Conservation (phyloP, 345 rosid genomes). For the Salix brachista region DNA sequence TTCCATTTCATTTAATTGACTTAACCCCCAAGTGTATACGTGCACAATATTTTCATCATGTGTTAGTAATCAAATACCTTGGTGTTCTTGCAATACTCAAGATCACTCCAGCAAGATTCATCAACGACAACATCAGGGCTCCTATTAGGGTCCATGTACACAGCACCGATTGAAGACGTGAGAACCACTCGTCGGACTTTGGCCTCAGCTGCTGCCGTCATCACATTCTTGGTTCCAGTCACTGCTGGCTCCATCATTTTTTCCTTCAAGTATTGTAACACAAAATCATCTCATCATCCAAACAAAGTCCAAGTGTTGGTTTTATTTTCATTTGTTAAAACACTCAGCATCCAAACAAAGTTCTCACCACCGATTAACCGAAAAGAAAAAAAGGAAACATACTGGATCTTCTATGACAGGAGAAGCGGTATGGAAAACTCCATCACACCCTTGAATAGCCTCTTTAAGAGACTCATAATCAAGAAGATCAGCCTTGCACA, state of each 20-base stretch:
- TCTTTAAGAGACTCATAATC: slow-evolving; percentile 57
- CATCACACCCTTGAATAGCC: slow-evolving; percentile 78
- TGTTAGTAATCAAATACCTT: slow-evolving; percentile 36
- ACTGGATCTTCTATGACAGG: slow-evolving; percentile 99
- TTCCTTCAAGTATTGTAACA: slow-evolving; percentile 39
- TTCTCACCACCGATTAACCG: too few relatives aligned
- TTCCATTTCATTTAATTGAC: too few relatives aligned
- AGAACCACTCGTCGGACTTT: slow-evolving; percentile 80
- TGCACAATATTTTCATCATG: too few relatives aligned
- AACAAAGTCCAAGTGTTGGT: not conserved
- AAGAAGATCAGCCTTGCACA: slow-evolving; percentile 77
- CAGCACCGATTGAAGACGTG: slow-evolving; percentile 91
- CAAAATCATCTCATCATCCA: not conserved
- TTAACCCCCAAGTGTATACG: too few relatives aligned
- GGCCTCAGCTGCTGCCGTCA: slow-evolving; percentile 76
- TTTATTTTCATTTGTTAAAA: not conserved
- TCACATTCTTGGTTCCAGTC: slow-evolving; percentile 75
- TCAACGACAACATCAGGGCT: slow-evolving; percentile 68
- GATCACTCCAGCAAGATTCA: slow-evolving; percentile 96
- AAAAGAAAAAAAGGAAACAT: slow-evolving; percentile 13
- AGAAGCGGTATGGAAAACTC: slow-evolving; percentile 96
- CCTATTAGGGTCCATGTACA: slow-evolving; percentile 87
- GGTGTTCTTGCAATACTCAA: slow-evolving; percentile 89
- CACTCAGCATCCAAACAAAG: slow-evolving; percentile 25
- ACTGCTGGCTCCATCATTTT: slow-evolving; percentile 99